These are phyloP conservation scores for Edaphochlamys debaryana DNA, from an alignment of 139 green algal genomes.

Conservation along the genomic window DNA sequence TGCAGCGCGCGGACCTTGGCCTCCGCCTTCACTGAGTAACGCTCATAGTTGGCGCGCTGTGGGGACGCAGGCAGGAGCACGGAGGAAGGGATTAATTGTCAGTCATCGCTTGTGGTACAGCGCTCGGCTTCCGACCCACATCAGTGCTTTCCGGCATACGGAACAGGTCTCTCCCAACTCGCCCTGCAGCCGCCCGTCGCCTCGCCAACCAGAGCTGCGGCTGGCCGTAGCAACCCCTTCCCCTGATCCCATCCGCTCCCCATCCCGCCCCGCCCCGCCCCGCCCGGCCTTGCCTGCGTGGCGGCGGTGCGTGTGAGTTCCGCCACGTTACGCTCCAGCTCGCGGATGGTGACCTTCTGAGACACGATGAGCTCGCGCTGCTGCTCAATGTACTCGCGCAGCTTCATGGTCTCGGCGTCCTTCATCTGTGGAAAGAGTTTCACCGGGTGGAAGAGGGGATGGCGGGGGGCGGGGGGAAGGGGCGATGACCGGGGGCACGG, in stretches of 20 bases:
- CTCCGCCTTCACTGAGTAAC: slow-evolving; percentile 37
- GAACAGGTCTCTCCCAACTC: no score
- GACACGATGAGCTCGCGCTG: slow-evolving; percentile 29
- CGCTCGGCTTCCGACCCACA: no score
- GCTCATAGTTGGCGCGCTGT: slow-evolving; percentile 28
- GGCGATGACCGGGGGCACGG: no score
- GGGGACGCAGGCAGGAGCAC: not conserved
- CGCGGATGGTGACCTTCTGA: slow-evolving; percentile 32
- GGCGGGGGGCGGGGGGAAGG: no score
- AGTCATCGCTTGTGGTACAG: not conserved
- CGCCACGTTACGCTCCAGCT: slow-evolving; percentile 42
- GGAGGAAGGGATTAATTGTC: not conserved
- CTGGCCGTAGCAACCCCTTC: no score
- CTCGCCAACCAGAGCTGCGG: no score
- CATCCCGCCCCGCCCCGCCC: no score
- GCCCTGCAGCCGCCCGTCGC: no score
- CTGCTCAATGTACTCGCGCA: slow-evolving; percentile 40
- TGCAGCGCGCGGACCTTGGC: slow-evolving; percentile 38
- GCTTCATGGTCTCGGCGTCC: slow-evolving; percentile 22
- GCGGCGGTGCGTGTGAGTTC: slow-evolving; percentile 9
- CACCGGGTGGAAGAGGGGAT: not conserved
- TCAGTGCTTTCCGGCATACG: no score
- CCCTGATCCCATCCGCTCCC: no score
- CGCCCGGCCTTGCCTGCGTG: no score
- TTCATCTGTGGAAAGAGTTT: not conserved